phyloP scores from a whole-genome alignment of 495 filamentous ascomycete species.

The Lepidopterella palustris region DNA sequence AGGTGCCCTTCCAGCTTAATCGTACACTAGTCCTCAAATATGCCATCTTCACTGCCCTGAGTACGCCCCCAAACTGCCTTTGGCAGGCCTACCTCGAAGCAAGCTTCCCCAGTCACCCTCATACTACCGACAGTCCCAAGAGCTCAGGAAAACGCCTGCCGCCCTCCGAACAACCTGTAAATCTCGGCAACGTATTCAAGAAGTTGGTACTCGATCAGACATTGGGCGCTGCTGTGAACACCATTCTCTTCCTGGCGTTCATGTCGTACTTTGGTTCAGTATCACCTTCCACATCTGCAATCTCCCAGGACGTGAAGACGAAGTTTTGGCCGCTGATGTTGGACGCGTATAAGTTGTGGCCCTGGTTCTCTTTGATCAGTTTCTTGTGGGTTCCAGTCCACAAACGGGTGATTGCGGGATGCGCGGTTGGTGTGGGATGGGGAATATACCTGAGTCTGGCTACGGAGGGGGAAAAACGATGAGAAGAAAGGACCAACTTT shows the following conservation, averaged over 20 bases:
- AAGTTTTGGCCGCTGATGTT: slow-evolving; percentile 59
- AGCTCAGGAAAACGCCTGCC: slow-evolving; percentile 8
- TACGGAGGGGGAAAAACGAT: slow-evolving; percentile 7
- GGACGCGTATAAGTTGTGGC: slow-evolving; percentile 79
- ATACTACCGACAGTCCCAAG: slow-evolving; percentile 5
- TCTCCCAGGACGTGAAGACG: slow-evolving; percentile 38
- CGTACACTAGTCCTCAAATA: slow-evolving; percentile 66
- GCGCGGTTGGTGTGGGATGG: slow-evolving; percentile 77
- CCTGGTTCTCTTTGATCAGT: slow-evolving; percentile 69
- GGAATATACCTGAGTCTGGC: slow-evolving; percentile 68
- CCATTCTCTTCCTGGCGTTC: slow-evolving; percentile 60
- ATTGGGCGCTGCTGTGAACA: slow-evolving; percentile 68
- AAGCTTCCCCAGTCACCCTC: slow-evolving; percentile 44
- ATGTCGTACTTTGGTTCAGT: slow-evolving; percentile 50
- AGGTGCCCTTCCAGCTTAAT: slow-evolving; percentile 54
- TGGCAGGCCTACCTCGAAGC: slow-evolving; percentile 66
- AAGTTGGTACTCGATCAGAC: slow-evolving; percentile 85
- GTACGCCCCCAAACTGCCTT: slow-evolving; percentile 76
- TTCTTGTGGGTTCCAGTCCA: slow-evolving; percentile 76
- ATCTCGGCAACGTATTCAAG: slow-evolving; percentile 56
- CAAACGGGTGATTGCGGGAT: slow-evolving; percentile 66
- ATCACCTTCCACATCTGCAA: slow-evolving; percentile 10
- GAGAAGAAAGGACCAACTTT: too few relatives aligned
- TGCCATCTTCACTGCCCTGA: slow-evolving; percentile 64
- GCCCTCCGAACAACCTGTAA: slow-evolving; percentile 5